Evolutionary conservation across 208 protist genomes (phyloP).

Genomic region (Leishmania aethiopica): DNA sequence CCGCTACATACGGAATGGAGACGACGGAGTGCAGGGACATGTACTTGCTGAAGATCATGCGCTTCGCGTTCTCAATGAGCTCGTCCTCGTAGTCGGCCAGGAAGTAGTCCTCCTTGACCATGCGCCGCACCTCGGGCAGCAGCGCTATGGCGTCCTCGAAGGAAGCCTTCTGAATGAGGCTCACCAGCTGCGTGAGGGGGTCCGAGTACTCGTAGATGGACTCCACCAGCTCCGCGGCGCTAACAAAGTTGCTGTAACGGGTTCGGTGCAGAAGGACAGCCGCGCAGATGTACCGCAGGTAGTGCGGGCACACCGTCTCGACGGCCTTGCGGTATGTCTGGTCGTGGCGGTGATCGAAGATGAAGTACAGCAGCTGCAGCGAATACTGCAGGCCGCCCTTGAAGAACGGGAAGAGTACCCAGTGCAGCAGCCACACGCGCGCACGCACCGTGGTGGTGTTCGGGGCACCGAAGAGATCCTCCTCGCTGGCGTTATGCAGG

Average conservation of each 20-base stretch:
- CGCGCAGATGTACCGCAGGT: conserved; percentile 90
- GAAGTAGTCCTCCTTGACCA: conserved; percentile 86
- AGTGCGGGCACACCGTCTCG: conserved; percentile 90
- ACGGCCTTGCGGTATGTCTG: conserved; percentile 80
- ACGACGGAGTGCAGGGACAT: conserved; percentile 87
- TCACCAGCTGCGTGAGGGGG: conserved; percentile 80
- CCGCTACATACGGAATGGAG: conserved; percentile 85
- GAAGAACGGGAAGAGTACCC: conserved; percentile 94
- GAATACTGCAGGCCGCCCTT: conserved; percentile 85
- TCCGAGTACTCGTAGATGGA: conserved; percentile 90
- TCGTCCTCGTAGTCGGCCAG: conserved; percentile 71
- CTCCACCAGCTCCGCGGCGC: conserved; percentile 61
- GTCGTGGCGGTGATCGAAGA: conserved; percentile 79
- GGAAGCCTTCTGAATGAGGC: conserved; percentile 65
- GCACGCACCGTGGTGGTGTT: conserved; percentile 69
- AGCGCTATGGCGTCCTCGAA: conserved; percentile 83
- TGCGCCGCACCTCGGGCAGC: conserved; percentile 65
- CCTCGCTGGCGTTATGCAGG: conserved; percentile 72
- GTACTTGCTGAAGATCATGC: conserved; percentile 89
- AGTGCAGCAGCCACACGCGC: conserved; percentile 91
- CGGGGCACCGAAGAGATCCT: conserved; percentile 61
- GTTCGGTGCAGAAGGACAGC: conserved; percentile 84
- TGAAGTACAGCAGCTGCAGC: conserved; percentile 75
- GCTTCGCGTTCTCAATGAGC: conserved; percentile 74
- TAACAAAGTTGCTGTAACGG: conserved; percentile 69